These are phyloP conservation scores for Phyllosticta citribraziliensis DNA, from an alignment of 2,329 filamentous ascomycete species.

Conservation along the genomic window DNA sequence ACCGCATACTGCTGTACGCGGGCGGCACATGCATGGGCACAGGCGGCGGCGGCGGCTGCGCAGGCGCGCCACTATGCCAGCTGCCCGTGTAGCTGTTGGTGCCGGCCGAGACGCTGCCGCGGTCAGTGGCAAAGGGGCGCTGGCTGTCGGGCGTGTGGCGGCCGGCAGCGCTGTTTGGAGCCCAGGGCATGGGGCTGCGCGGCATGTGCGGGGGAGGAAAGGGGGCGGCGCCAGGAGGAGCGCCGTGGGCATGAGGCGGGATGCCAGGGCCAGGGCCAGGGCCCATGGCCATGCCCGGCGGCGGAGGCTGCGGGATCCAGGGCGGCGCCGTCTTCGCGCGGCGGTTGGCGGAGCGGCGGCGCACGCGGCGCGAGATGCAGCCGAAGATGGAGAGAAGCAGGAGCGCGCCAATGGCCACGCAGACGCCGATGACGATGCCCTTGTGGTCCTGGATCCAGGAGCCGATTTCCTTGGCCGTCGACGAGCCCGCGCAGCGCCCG, in stretches of 20 bases:
- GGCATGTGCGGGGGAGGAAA: background rate
- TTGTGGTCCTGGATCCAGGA: constrained; percentile 71
- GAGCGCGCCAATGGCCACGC: constrained; percentile 60
- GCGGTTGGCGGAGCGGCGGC: constrained; percentile 17
- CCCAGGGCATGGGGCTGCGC: background rate
- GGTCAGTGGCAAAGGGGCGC: background rate
- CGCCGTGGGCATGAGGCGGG: background rate
- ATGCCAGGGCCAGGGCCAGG: background rate
- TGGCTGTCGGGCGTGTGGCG: background rate
- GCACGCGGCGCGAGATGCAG: constrained; percentile 54
- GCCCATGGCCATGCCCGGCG: background rate
- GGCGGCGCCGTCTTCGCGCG: background rate
- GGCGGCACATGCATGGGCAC: background rate
- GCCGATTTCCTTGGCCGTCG: constrained; percentile 58
- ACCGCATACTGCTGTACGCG: background rate
- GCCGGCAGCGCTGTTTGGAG: background rate
- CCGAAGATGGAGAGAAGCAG: constrained; percentile 53
- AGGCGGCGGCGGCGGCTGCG: background rate
- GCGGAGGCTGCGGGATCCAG: background rate
- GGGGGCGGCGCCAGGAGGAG: too few relatives aligned
- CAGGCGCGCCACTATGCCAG: background rate
- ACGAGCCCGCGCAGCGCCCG: constrained; percentile 65
- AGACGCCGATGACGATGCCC: constrained; percentile 72
- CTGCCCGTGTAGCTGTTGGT: background rate
- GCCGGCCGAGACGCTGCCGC: background rate